Evolutionary conservation across 371 early-diverging fungal species (phyloP).

Genomic region (Mucor mucedo): DNA sequence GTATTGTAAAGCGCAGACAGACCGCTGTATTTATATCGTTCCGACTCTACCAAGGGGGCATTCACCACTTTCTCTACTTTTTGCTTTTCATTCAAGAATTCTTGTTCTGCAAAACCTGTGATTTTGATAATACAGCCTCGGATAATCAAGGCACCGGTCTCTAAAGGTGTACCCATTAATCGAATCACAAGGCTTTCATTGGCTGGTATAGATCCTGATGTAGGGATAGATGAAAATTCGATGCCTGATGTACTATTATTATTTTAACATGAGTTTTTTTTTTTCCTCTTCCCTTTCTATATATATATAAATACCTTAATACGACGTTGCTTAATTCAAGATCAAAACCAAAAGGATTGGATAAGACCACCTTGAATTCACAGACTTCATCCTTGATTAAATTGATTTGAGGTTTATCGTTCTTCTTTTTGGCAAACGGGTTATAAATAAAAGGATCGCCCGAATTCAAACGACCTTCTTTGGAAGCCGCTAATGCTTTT

Average conservation of each 20-base stretch:
- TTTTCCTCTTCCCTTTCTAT: background rate
- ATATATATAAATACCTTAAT: slow-evolving; percentile 50
- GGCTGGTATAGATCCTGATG: slow-evolving; percentile 71
- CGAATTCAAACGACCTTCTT: slow-evolving; percentile 29
- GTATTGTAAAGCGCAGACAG: slow-evolving; percentile 19
- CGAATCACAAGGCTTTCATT: slow-evolving; percentile 64
- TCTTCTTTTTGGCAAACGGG: slow-evolving; percentile 69
- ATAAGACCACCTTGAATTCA: slow-evolving; percentile 71
- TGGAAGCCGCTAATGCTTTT: slow-evolving; percentile 32
- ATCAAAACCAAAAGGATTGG: slow-evolving; percentile 85
- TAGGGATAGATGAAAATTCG: slow-evolving; percentile 62
- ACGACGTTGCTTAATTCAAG: slow-evolving; percentile 72
- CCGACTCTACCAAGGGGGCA: slow-evolving; percentile 13
- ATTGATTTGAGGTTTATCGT: slow-evolving; percentile 38
- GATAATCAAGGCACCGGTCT: slow-evolving; percentile 65
- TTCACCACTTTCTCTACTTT: slow-evolving; percentile 30
- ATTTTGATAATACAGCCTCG: slow-evolving; percentile 77
- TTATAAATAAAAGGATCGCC: slow-evolving; percentile 80
- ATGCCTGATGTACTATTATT: slow-evolving; percentile 64
- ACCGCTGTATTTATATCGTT: slow-evolving; percentile 26
- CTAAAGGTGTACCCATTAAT: slow-evolving; percentile 73
- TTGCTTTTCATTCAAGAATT: slow-evolving; percentile 58
- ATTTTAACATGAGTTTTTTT: background rate
- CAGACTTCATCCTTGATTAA: slow-evolving; percentile 73
- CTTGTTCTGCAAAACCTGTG: slow-evolving; percentile 77